These are phyloP conservation scores for Pholiota adiposa DNA, from an alignment of 1,284 basidiomycete species.

Conservation along the genomic window DNA sequence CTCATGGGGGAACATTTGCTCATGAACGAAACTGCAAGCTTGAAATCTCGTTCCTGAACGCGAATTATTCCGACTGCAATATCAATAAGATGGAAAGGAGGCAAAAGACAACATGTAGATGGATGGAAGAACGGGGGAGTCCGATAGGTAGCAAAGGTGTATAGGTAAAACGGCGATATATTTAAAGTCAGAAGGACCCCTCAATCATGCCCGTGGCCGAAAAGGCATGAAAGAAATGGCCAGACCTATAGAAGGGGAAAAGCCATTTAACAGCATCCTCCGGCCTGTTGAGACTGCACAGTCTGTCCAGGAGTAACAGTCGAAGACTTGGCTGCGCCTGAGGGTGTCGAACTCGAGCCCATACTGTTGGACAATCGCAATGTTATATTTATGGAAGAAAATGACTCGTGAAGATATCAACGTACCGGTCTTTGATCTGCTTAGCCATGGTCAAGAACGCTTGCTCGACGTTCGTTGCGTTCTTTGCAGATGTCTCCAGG, in stretches of 20 bases:
- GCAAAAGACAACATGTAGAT: slow-evolving; percentile 26
- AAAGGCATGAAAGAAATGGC: slow-evolving; percentile 13
- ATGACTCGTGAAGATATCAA: not conserved
- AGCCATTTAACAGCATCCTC: slow-evolving; percentile 70
- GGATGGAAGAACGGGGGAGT: slow-evolving; percentile 21
- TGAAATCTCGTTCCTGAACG: slow-evolving; percentile 3
- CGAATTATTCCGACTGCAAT: slow-evolving; percentile 13
- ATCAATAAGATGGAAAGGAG: slow-evolving; percentile 22
- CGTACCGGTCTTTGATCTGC: slow-evolving; percentile 95
- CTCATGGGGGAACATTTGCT: slow-evolving; percentile 3
- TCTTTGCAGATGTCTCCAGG: slow-evolving; percentile 99
- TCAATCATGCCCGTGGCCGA: slow-evolving; percentile 17
- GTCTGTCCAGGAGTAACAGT: slow-evolving; percentile 77
- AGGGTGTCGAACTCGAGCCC: slow-evolving; percentile 75
- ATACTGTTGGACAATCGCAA: slow-evolving; percentile 49
- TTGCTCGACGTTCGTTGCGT: slow-evolving; percentile 98
- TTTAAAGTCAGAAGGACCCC: slow-evolving; percentile 25
- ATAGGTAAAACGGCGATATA: slow-evolving; percentile 33
- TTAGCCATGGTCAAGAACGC: slow-evolving; percentile 99
- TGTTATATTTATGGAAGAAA: slow-evolving; percentile 14
- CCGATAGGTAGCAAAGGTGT: slow-evolving; percentile 32
- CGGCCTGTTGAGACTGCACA: slow-evolving; percentile 73
- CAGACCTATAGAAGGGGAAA: not conserved
- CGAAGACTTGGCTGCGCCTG: slow-evolving; percentile 72
- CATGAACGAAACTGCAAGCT: slow-evolving; percentile 6